phyloP scores from a whole-genome alignment of 2,329 filamentous ascomycete genomes.

The Aureobasidium sp. region DNA sequence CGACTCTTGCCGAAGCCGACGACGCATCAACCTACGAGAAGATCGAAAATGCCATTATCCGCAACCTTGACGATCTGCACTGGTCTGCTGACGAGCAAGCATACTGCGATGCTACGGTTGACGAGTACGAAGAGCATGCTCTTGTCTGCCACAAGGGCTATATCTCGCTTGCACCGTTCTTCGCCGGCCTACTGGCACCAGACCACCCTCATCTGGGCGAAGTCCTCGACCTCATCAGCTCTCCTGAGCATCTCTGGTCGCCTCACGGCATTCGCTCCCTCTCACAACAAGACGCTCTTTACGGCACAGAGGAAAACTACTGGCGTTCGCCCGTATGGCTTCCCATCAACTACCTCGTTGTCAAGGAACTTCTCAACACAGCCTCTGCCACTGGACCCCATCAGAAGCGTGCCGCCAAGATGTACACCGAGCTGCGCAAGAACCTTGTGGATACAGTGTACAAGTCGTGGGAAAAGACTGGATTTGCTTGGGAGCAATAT shows the following conservation, averaged over 20 bases:
- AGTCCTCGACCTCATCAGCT: slow-evolving; percentile 66
- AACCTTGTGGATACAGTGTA: slow-evolving; percentile 88
- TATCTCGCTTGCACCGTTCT: slow-evolving; percentile 84
- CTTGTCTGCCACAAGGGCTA: slow-evolving; percentile 97
- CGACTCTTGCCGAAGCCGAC: slow-evolving; percentile 63
- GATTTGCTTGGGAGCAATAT: slow-evolving; percentile 98
- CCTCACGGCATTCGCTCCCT: slow-evolving; percentile 80
- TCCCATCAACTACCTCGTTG: slow-evolving; percentile 85
- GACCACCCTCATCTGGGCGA: slow-evolving; percentile 66
- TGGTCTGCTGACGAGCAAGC: slow-evolving; percentile 74
- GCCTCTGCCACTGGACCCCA: slow-evolving; percentile 59
- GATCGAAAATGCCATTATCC: slow-evolving; percentile 66
- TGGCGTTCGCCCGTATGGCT: slow-evolving; percentile 95
- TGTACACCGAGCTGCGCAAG: slow-evolving; percentile 68
- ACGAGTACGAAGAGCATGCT: slow-evolving; percentile 83
- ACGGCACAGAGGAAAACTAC: slow-evolving; percentile 91
- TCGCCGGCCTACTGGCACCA: slow-evolving; percentile 68
- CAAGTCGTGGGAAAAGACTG: slow-evolving; percentile 78
- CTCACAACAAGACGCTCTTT: slow-evolving; percentile 72
- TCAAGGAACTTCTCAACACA: slow-evolving; percentile 64
- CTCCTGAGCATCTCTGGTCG: slow-evolving; percentile 85
- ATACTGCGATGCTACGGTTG: slow-evolving; percentile 92
- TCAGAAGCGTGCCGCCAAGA: slow-evolving; percentile 55
- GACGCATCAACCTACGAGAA: slow-evolving; percentile 65
- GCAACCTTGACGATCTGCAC: slow-evolving; percentile 86